Base-by-base conservation (phyloP, 2,329 filamentous ascomycete genomes). In the Fusarium kyushuense region DNA sequence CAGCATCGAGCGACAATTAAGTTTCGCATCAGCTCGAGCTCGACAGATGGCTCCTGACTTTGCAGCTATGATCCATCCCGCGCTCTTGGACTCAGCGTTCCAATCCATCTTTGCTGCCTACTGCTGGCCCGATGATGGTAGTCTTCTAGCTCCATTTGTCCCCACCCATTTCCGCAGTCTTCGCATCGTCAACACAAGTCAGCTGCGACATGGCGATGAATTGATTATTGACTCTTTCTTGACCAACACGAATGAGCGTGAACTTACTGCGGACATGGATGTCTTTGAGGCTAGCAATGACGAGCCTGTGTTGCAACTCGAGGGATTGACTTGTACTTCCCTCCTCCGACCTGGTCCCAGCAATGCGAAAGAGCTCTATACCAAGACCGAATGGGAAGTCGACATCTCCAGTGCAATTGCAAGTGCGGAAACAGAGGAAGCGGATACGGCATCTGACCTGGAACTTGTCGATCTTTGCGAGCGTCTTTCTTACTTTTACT, bases 31-130 rank as follows among this genome's bases (percentile, higher is more conserved):
- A 6, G 48, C 38, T 5, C 32, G 13, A 5, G 36, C 21, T 2
- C 23, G 29, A 4, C 54, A 56, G 11, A 17, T 56, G 5, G 13
- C 29, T 3, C 36, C 46, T 3, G 21, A 42, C 10, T 35, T 56
- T 13, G 2, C 29, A 2, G 54, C 54, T 3, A n/a, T 58, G 23
- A 65, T 81, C 1, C 79, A 80, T 43, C 79, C 80, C 0, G 75
- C 67, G 1, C 63, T 72, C 3, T 66, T 82, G 0, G 80, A 81
- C 41, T 70, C 71, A 1, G 75, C 76, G 3, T 75, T 82, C 56
- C 80, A 82, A 58, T 62, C 75, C 7, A 58, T 75, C 12, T 70
- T 81, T 7, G 65, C 74, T 2, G 78, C 79, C 2, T 75, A 72
- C 45, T 72, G 73, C 7, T 76, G 67, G 23, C 80, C 80, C 0